Evolutionary conservation across 2,329 filamentous ascomycete species (phyloP), one percentile per base, ranked within the genome.

Genomic region (Colletotrichum tabaci): DNA sequence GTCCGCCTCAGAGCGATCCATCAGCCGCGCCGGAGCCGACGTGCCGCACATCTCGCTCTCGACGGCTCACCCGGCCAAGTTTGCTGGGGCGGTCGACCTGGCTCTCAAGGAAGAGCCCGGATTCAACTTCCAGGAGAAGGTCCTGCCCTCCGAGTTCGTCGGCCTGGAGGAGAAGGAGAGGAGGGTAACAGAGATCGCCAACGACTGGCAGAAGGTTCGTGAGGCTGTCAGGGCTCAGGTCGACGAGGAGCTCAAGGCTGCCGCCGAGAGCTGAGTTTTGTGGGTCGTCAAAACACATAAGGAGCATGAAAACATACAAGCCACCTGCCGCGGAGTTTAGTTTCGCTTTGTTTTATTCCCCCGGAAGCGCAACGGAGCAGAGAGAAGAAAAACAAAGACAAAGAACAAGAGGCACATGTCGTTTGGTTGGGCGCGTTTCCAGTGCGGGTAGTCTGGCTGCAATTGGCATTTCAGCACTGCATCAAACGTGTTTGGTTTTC

Each of bases 31-130:
- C 0, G 83, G 82, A 38, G 80, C 86, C 2, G 84, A 84, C 18
- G 83, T 91, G 63, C 86, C 82, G n/a, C 93, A 97, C 80, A 93
- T 99, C 77, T 91, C 94, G 1, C 89, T 99, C 3, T 94, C 95
- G 1, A 99, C 96, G 2, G 96, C 96, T 2, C 96, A 99, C 82
- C 96, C 96, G 0, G 96, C 96, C 73, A 99, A 99, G 82, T 99
- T 99, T 79, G 91, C 93, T 0, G 90, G 90, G 42, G 95, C 95
- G 0, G 96, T 99, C 2, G 92, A 95, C 76, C 81, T 93, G 58
- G 95, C 96, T 0, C 85, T 98, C 71, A 88, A 90, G 74, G 88
- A 88, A 10, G 87, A 93, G 79, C 81, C 87, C n/a, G 91, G 88
- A 1, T 98, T 97, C 77, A 87, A 90, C 76, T 98, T 98, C 79